Evolutionary conservation across 2,329 filamentous ascomycete species (phyloP).

Genomic region (Talaromyces piceae): DNA sequence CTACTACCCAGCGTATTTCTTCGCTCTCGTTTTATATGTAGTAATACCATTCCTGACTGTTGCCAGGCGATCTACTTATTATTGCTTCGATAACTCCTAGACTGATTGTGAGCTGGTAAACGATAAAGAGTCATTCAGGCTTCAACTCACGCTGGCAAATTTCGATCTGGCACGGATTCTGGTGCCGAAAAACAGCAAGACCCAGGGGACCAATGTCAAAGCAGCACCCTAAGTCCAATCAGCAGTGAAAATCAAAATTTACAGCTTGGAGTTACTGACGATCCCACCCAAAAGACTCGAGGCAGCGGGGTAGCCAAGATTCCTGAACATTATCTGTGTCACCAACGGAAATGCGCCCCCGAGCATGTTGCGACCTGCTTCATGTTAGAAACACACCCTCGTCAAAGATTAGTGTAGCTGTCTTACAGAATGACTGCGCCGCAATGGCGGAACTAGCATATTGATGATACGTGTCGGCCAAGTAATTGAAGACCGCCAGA

Average conservation of each 20-base stretch:
- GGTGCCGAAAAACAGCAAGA: conserved; percentile 70
- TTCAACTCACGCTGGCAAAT: conserved; percentile 56
- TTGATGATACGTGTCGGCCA: conserved; percentile 78
- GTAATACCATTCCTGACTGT: no score
- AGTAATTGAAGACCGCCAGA: conserved; percentile 84
- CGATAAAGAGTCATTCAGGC: background rate
- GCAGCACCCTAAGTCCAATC: conserved; percentile 34
- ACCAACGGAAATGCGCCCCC: conserved; percentile 76
- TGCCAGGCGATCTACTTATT: no score
- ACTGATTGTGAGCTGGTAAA: background rate
- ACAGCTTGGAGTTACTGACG: conserved; percentile 30
- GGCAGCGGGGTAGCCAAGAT: conserved; percentile 62
- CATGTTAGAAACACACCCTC: background rate
- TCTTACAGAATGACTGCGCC: conserved; percentile 68
- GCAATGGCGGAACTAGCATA: conserved; percentile 82
- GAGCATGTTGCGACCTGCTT: conserved; percentile 60
- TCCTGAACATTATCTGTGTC: conserved; percentile 63
- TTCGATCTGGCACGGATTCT: conserved; percentile 67
- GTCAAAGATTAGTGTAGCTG: background rate
- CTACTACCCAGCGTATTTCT: no score
- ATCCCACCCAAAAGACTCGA: conserved; percentile 71
- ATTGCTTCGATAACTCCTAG: background rate
- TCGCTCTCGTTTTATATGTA: no score
- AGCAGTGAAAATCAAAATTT: background rate
- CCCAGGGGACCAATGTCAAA: conserved; percentile 79